Evolutionary conservation across 2,329 filamentous ascomycete genomes (phyloP), one percentile per base, ranked within the genome.

Genomic region (Aspergillus hortae): DNA sequence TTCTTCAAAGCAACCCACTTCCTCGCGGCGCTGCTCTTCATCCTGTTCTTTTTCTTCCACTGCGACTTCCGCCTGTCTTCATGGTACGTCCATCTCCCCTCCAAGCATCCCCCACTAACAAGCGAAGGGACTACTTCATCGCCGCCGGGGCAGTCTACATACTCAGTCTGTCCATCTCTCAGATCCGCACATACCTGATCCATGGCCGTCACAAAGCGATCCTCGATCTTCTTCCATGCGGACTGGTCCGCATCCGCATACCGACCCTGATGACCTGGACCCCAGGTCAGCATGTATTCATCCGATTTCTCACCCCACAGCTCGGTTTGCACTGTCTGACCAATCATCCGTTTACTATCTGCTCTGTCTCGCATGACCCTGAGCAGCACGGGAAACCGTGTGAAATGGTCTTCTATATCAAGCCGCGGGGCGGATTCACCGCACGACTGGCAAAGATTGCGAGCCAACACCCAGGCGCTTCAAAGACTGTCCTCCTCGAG

Each of bases 21-120:
- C 53, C 51, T 80, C 17, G 74, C 76, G 3, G 81, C 77, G 0
- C 56, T 80, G 3, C 58, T 82, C 1, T 85, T 85, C 57, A 67
- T 84, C 15, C 46, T 84, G 7, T 81, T 83, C 60, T 79, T 85
- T 65, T 85, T 85, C 67, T 72, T 83, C 47, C 82, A 85, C 65
- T 84, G 82, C 61, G 76, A 80, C 61, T 79, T 76, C 63, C 74
- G 69, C 0, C 69, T 85, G 11, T 75, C 77, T 1, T 82, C 80
- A 2, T 83, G 79, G 78, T 77, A 61, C 35, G 61, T 54, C 36
- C 33, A 30, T 25, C 11, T 25, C 19, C 6, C 12, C 10, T 7
- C 2, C 12, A 2, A 30, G 6, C 4, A 17, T 19, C 11, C 30
- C 9, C 15, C n/a, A 47, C 11, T 56, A 11, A 42, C 19, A 42